These are phyloP conservation scores for Juglanconis juglandina DNA, from an alignment of 2,329 filamentous ascomycete genomes.

Conservation along the genomic window DNA sequence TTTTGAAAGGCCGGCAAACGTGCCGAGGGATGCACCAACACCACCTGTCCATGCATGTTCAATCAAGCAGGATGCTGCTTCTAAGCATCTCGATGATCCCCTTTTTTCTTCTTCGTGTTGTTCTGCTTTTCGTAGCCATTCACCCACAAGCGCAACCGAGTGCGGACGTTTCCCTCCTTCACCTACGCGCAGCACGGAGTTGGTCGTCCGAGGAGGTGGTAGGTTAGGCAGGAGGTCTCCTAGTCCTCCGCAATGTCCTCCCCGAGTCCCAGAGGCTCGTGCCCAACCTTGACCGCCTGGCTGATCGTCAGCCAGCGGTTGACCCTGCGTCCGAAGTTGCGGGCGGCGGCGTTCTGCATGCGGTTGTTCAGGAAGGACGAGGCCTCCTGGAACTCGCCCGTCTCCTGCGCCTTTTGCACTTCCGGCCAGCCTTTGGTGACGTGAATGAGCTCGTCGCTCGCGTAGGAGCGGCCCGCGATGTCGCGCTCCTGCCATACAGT, in stretches of 20 bases:
- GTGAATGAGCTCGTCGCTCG: constrained; percentile 46
- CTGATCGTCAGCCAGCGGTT: constrained; percentile 43
- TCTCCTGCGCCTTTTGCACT: constrained; percentile 29
- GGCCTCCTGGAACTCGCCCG: constrained; percentile 41
- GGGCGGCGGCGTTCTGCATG: constrained; percentile 37
- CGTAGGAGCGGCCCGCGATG: constrained; percentile 57
- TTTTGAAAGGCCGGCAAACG: no score
- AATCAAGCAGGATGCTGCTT: no score
- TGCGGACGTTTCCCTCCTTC: no score
- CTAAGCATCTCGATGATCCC: no score
- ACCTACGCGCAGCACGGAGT: no score
- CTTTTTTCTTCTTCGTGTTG: no score
- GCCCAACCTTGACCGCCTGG: constrained; percentile 32
- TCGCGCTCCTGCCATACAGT: constrained; percentile 36
- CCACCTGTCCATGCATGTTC: no score
- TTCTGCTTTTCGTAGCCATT: no score
- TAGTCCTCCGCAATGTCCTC: constrained; percentile 24
- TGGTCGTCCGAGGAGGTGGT: no score
- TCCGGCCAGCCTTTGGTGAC: constrained; percentile 13
- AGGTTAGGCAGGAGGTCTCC: no score
- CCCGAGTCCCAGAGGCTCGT: constrained; percentile 27
- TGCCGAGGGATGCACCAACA: no score
- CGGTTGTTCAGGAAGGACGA: constrained; percentile 52
- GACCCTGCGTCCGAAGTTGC: constrained; percentile 38
- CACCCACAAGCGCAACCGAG: no score